Evolutionary conservation across 495 filamentous ascomycete genomes (phyloP).

Genomic region (Parathielavia hyrcaniae): DNA sequence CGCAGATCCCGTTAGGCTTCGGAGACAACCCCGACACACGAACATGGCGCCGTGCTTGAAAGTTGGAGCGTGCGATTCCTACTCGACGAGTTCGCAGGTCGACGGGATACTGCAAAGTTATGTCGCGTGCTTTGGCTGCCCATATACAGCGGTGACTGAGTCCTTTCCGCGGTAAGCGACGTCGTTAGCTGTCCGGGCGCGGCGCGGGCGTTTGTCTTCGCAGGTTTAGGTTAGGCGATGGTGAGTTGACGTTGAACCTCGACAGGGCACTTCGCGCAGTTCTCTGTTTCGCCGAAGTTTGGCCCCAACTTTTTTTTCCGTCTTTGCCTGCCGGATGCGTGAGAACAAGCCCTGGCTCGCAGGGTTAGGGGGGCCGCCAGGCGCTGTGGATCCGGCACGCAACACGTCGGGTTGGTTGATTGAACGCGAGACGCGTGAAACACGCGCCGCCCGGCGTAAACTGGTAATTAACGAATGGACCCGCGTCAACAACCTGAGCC

Average conservation of each 20-base stretch:
- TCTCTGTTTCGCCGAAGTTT: constrained; percentile 5
- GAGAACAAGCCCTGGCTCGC: too few species aligned
- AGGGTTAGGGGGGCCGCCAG: too few species aligned
- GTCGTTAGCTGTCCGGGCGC: too few species aligned
- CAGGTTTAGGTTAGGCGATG: not conserved
- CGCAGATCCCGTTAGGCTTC: constrained; percentile 21
- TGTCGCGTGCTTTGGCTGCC: not conserved
- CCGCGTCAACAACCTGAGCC: not conserved
- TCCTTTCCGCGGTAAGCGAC: not conserved
- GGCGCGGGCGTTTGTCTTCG: not conserved
- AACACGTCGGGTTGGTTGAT: too few species aligned
- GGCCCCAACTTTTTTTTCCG: constrained; percentile 7
- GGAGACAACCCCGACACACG: constrained; percentile 36
- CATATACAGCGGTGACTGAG: not conserved
- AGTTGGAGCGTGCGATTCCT: too few species aligned
- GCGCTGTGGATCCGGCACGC: too few species aligned
- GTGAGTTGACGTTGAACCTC: not conserved
- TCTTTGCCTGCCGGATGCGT: constrained; percentile 17
- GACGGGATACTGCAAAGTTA: not conserved
- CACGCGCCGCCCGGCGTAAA: constrained; percentile 26
- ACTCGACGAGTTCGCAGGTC: not conserved
- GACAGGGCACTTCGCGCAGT: not conserved
- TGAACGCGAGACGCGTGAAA: constrained; percentile 27
- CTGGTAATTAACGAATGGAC: constrained; percentile 12
- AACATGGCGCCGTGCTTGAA: constrained; percentile 39